These are phyloP conservation scores for Lodderomyces parapsilosis DNA, from an alignment of 1,139 yeast species.

Conservation along the genomic window DNA sequence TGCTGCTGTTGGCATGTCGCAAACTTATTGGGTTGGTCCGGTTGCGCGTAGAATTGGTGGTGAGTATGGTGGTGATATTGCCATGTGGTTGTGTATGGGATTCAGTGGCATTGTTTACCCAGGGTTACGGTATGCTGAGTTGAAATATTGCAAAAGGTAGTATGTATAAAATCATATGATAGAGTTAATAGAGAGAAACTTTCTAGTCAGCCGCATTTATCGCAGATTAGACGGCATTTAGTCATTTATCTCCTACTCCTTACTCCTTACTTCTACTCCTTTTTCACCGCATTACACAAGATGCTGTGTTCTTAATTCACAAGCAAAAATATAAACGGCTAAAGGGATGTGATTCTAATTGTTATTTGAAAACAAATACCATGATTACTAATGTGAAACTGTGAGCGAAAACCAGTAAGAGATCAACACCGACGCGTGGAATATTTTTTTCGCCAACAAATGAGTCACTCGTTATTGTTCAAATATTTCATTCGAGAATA, in stretches of 20 bases:
- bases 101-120: constrained; percentile 70
- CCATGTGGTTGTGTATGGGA: constrained; percentile 71
- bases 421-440: not conserved
- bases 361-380: too few species aligned
- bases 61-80: constrained; percentile 17
- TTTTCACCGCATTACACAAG: too few species aligned
- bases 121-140: constrained; percentile 58
- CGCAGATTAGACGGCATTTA: not conserved
- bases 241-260: not conserved
- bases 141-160: constrained; percentile 50
- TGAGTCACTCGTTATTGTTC: not conserved
- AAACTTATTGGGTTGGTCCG: constrained; percentile 31
- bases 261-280: not conserved
- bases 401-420: not conserved
- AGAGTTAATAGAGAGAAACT: too few species aligned
- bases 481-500: not conserved
- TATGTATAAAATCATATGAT: too few species aligned
- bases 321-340: not conserved
- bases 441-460: not conserved
- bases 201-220: not conserved
- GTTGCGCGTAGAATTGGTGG: constrained; percentile 30
- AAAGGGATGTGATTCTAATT: too few species aligned
- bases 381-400: too few species aligned
- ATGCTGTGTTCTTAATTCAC: not conserved
- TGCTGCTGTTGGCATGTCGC: constrained; percentile 34